Base-by-base conservation (phyloP, 768 basidiomycete genomes). In the Macrolepiota fuliginosa region DNA sequence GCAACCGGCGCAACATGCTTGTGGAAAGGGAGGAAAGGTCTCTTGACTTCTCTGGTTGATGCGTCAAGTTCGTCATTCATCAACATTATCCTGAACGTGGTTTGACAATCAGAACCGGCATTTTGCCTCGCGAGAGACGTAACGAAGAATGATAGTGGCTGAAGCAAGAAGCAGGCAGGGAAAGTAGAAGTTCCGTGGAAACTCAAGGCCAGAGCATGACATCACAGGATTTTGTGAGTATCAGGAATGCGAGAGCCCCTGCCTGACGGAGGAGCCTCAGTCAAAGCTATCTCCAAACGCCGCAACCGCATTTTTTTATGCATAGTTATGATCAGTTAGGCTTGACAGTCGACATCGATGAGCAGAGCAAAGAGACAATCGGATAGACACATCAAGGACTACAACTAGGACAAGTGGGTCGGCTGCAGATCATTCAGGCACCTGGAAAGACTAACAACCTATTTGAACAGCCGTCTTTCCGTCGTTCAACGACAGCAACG, bases 121-220 rank as follows among this genome's bases (percentile, higher is more conserved):
- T 54, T 54, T 32, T 32, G 29, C 53, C 53, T 29, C 36, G 35
- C 35, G 53, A 17, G 53, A 37, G 53, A 17, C 53, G 53, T 54
- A 54, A 54, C n/a, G 29, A 52, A 32, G 29, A 13, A 7, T 29
- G 51, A 52, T 35, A 52, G 51, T 54, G 36, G 22, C n/a, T 54
- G 53, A 24, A 7, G 17, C 12, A n/a, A 54, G 53, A 54, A 54
- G 53, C 54, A 56, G 39, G 25, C 40, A 56, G 40, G 54, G 54
- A 15, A 45, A 24, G 7, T 45, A n/a, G 40, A 42, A 10, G 39
- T 25, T 56, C n/a, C 19, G 56, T 32, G 53, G 24, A 19, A 57
- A 35, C 19, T 45, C 45, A 10, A 27, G n/a, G 39, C 47, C 19
- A 15, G 24, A 27, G 15, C 54, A 56, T 58, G 57, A 58, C 57